Percentiles rank a stretch among this genome's conserved stretches.
phyloP scores from a whole-genome alignment of 1,284 basidiomycete genomes.

The Cutaneotrichosporon sp. region DNA sequence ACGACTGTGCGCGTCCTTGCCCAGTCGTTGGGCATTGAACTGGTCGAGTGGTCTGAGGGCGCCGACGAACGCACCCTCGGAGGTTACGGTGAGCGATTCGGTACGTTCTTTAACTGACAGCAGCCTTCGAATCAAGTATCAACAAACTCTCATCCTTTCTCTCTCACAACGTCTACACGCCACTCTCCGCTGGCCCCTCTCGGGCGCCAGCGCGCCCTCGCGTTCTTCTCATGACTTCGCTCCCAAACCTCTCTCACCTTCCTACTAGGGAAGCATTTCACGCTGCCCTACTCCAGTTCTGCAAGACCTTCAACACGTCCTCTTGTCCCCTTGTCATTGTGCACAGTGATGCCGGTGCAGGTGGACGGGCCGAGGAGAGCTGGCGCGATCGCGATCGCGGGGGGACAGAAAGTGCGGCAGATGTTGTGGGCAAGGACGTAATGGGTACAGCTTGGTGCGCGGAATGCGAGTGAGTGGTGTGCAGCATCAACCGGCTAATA shows the following conservation, averaged over 20 bases:
- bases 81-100: slow-evolving; percentile 15
- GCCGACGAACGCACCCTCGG: slow-evolving; percentile 44
- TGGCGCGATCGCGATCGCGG: slow-evolving; percentile 50
- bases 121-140: slow-evolving; percentile 60
- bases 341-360: slow-evolving; percentile 72
- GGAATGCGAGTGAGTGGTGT: slow-evolving; percentile 61
- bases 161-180: slow-evolving; percentile 60
- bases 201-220: slow-evolving; percentile 27
- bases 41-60: slow-evolving; percentile 72
- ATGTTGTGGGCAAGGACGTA: slow-evolving; percentile 53
- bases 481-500: background rate
- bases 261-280: slow-evolving; percentile 73
- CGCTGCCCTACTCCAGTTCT: slow-evolving; percentile 59
- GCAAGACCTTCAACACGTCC: slow-evolving; percentile 46
- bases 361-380: slow-evolving; percentile 58
- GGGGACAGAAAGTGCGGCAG: slow-evolving; percentile 54
- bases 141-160: slow-evolving; percentile 75
- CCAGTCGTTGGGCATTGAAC: slow-evolving; percentile 67
- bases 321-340: slow-evolving; percentile 73
- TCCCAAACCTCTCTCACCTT: slow-evolving; percentile 80
- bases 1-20: slow-evolving; percentile 73
- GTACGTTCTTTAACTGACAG: background rate
- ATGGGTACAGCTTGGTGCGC: slow-evolving; percentile 66
- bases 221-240: slow-evolving; percentile 80
- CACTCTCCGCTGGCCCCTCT: slow-evolving; percentile 54